Evolutionary conservation across 2,329 filamentous ascomycete genomes (phyloP).

Genomic region (Colletotrichum paranaense): DNA sequence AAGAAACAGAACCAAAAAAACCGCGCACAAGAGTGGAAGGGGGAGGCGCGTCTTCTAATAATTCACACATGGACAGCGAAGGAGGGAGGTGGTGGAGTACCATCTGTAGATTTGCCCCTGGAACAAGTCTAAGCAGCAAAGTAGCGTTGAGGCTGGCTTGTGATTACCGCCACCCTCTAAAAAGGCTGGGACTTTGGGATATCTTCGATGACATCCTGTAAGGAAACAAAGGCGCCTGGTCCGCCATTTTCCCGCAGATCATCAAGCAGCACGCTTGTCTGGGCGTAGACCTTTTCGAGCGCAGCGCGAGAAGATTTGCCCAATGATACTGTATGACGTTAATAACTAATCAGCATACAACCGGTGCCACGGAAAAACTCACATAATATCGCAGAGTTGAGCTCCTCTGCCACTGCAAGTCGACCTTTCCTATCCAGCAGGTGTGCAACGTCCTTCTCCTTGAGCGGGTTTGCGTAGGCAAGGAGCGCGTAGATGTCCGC

Average conservation of each 20-base stretch:
- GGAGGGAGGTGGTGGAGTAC: conserved; percentile 11
- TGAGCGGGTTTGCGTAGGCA: conserved; percentile 84
- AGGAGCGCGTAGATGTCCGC: conserved; percentile 89
- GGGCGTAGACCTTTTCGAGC: conserved; percentile 85
- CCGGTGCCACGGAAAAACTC: conserved; percentile 48
- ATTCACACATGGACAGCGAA: background rate
- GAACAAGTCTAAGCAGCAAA: background rate
- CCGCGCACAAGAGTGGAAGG: background rate
- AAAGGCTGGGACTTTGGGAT: conserved; percentile 51
- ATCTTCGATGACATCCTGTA: conserved; percentile 60
- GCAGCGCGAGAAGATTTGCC: conserved; percentile 91
- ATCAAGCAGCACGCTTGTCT: conserved; percentile 87
- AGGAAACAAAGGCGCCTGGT: conserved; percentile 82
- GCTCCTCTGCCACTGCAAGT: conserved; percentile 85
- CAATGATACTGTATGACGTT: conserved; percentile 73
- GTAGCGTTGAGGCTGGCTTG: background rate
- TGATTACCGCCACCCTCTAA: background rate
- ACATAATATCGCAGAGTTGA: conserved; percentile 95
- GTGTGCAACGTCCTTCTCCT: conserved; percentile 79
- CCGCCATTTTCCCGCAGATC: conserved; percentile 84
- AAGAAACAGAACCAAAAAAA: background rate
- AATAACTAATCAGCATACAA: background rate
- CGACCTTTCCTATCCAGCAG: conserved; percentile 82
- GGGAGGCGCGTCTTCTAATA: conserved; percentile 25
- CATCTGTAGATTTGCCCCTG: conserved; percentile 6